Evolutionary conservation across 805 yeast species (phyloP), one percentile per base, ranked within the genome.

Genomic region (Ogataea nitratoaversa): DNA sequence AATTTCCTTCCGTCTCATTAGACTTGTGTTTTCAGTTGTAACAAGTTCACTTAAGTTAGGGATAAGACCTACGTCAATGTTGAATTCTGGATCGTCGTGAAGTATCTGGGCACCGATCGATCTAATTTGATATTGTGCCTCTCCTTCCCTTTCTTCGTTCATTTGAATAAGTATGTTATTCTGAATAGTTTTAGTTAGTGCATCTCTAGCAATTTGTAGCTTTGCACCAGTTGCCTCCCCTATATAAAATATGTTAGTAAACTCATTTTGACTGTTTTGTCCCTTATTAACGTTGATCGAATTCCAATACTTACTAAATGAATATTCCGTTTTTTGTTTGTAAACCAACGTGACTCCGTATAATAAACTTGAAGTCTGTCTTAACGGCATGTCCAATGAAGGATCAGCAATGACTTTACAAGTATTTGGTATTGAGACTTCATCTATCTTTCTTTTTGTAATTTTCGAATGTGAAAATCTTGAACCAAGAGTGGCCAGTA

Each of bases 281-380:
- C n/a, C n/a, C n/a, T n/a, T n/a, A n/a, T n/a, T n/a, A n/a, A n/a
- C n/a, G n/a, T n/a, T n/a, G n/a, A n/a, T n/a, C 14, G 16, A 27
- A 9, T 8, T 8, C 8, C 14, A 8, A 31, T 19, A 49, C 62
- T 43, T 46, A 50, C 60, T 52, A 46, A 64, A 66, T 46, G 72
- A 67, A 47, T 68, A 70, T 3, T 68, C 69, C 0, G 73, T 67
- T 52, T 79, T 74, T 20, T 72, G 70, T 41, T 66, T 72, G 52
- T 72, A 74, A 20, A 70, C 62, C 33, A 78, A 46, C 1, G 76
- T 60, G 1, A 74, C 59, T 0, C 83, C 83, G 47, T 70, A 66
- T 41, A 78, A 51, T 8, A 78, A 54, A 36, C 57, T 68, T 0
- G 79, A 70, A 0, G 65, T 54, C 14, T 66, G 57, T 32, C 78